phyloP scores from a whole-genome alignment of 2,329 filamentous ascomycete genomes.

The Colletotrichum noveboracense region DNA sequence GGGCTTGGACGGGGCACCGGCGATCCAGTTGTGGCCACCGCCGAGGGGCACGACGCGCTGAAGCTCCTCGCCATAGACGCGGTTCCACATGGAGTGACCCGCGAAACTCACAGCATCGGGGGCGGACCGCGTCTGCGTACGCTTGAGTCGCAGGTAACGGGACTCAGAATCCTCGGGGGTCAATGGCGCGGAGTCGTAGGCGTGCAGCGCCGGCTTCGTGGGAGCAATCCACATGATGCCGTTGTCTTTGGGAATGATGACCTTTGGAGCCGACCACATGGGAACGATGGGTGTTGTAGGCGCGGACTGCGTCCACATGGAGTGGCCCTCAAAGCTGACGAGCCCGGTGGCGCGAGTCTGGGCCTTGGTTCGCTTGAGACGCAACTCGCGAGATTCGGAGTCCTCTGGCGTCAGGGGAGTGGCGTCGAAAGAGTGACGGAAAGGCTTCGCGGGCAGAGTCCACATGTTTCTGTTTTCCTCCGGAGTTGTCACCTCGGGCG shows the following conservation, averaged over 20 bases:
- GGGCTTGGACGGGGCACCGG: neutral
- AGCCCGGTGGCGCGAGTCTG: constrained; percentile 3
- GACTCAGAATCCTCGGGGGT: constrained; percentile 7
- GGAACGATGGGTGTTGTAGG: neutral
- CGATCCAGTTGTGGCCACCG: constrained; percentile 9
- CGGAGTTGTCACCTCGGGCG: neutral
- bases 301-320: constrained; percentile 5
- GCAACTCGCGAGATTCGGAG: constrained; percentile 2
- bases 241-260: neutral
- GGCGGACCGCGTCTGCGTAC: neutral
- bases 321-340: constrained; percentile 15
- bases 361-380: neutral
- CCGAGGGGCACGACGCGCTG: neutral
- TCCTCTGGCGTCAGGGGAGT: constrained; percentile 9
- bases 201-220: neutral
- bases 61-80: constrained; percentile 4
- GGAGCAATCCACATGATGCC: constrained; percentile 7
- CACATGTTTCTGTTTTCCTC: neutral
- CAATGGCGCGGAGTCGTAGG: neutral
- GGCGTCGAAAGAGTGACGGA: neutral
- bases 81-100: constrained; percentile 11
- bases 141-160: neutral
- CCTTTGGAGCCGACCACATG: constrained; percentile 10
- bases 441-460: neutral
- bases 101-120: constrained; percentile 15